Base-by-base conservation (phyloP, 2,329 filamentous ascomycete genomes). In the Penicillium digitatum region DNA sequence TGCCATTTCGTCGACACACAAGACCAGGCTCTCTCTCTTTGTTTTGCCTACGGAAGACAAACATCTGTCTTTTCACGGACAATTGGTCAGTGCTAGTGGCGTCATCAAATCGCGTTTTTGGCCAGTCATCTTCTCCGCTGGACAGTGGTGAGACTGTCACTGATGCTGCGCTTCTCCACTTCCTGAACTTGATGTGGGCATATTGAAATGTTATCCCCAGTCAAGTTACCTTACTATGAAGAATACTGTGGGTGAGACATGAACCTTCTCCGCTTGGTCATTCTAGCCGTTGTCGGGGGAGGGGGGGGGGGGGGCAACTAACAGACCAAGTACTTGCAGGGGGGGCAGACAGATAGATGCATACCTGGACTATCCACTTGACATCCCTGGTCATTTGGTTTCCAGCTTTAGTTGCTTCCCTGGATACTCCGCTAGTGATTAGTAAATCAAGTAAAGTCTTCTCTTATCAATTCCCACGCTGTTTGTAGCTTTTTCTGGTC, bases 191-290 rank as follows among this genome's bases (percentile, higher is more conserved):
- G 44, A 55, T 58, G 59, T 72, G 62, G 70, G 62, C 58, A 52
- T 34, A 50, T 50, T 38, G 34, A n/a, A 24, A 26, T 51, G n/a
- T 52, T 40, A 37, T 18, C 44, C 18, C 18, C 18, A 26, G 32
- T 46, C 37, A 45, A 46, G 40, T 27, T 46, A 26, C 58, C 70
- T 67, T 61, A 73, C 91, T 73, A 97, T 86, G 72, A 95, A 92
- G 47, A 95, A 80, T 20, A 93, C 90, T 0, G 92, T 96, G 1
- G 93, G 93, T 39, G 90, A 93, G 38, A 96, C 90, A 77, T 97
- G 93, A 40, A 96, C 84, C 12, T 92, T 88, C 9, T 89, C 82
- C 62, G 94, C 75, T 40, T 93, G 79, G 66, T 89, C 81, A 46
- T 75, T 74, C 76, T 80, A 64, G 50, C 51, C 55, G 32, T 29